Evolutionary conservation across 1,139 yeast species (phyloP).

Genomic region (Lodderomyces jiufengensis): DNA sequence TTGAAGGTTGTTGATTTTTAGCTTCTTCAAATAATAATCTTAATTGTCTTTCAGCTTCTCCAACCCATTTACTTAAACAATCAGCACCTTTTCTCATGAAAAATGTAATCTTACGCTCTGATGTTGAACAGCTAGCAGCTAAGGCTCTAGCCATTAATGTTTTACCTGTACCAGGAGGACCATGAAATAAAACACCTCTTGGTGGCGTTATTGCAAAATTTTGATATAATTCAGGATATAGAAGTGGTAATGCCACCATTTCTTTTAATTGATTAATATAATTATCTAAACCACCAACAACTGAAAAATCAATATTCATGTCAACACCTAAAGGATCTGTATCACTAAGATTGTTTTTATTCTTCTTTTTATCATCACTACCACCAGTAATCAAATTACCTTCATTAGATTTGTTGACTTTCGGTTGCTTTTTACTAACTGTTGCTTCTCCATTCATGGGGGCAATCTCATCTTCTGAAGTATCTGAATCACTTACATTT

Average conservation of each 20-base stretch:
- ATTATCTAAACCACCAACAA: constrained; percentile 89
- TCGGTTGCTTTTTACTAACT: constrained; percentile 22
- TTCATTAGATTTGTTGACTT: constrained; percentile 14
- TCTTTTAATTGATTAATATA: constrained; percentile 91
- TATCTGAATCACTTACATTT: constrained; percentile 56
- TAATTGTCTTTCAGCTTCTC: constrained; percentile 96
- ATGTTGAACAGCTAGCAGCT: constrained; percentile 90
- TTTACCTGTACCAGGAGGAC: constrained; percentile 99
- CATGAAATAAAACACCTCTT: constrained; percentile 95
- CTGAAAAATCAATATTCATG: constrained; percentile 84
- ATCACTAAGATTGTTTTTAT: constrained; percentile 78
- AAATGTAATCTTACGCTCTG: constrained; percentile 80
- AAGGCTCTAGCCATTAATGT: constrained; percentile 97
- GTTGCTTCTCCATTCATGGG: constrained; percentile 41
- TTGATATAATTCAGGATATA: constrained; percentile 92
- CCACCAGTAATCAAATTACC: constrained; percentile 36
- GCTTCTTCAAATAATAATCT: constrained; percentile 93
- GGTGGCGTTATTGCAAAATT: constrained; percentile 94
- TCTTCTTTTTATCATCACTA: constrained; percentile 29
- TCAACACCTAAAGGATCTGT: constrained; percentile 94
- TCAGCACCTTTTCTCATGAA: constrained; percentile 99
- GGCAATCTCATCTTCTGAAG: constrained; percentile 61
- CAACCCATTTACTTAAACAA: constrained; percentile 96
- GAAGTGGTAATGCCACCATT: constrained; percentile 91
- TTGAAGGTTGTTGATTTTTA: constrained; percentile 90